A percentile compares a stretch with the other conserved stretches of the same genome.
Evolutionary conservation across 306 rosid species (phyloP).

Genomic region (Quercus parvula): DNA sequence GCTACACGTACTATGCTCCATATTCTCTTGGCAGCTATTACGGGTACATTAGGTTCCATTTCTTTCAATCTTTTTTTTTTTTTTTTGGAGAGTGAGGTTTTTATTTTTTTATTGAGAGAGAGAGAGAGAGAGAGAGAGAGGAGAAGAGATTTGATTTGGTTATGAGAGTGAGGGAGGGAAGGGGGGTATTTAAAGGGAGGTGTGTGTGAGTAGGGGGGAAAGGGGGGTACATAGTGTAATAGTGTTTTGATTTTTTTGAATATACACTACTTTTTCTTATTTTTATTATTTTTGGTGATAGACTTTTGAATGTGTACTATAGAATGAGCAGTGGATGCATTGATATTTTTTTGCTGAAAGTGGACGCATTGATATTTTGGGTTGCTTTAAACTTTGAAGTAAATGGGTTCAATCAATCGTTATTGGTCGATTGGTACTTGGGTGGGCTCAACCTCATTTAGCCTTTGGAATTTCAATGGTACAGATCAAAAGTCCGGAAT

Average conservation of each 20-base stretch:
- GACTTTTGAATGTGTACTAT: too few species aligned
- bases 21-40: slow-evolving; percentile 48
- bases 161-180: neutral
- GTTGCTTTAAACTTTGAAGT: too few species aligned
- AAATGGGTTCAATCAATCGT: too few species aligned
- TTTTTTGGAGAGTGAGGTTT: slow-evolving; percentile 1
- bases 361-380: too few species aligned
- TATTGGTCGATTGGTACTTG: too few species aligned
- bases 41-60: slow-evolving; percentile 48
- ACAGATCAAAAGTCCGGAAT: too few species aligned
- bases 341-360: too few species aligned
- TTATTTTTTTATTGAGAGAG: slow-evolving; percentile 5
- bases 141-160: slow-evolving; percentile 20
- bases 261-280: neutral
- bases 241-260: slow-evolving; percentile 7
- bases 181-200: slow-evolving; percentile 17
- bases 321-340: too few species aligned
- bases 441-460: too few species aligned
- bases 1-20: slow-evolving; percentile 63
- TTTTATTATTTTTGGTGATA: too few species aligned
- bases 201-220: neutral
- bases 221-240: too few species aligned
- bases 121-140: slow-evolving; percentile 26
- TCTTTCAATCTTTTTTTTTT: neutral
- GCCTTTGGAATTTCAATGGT: too few species aligned